Conservation (phyloP, 2,329 filamentous ascomycete species). For the Allantophomopsis lycopodina region DNA sequence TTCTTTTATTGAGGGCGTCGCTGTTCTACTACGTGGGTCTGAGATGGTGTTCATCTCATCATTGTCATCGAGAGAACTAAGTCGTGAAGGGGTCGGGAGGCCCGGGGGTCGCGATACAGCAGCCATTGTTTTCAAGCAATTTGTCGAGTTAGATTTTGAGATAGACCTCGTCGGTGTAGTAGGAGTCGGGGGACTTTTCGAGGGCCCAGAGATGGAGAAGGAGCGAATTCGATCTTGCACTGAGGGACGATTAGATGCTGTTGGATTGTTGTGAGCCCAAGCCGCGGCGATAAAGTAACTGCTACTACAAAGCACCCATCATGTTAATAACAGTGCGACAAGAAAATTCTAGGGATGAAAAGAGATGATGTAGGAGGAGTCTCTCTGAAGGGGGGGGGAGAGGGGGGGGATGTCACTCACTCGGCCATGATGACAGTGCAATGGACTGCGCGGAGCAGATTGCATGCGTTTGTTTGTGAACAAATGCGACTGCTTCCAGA, state of each 20-base stretch:
- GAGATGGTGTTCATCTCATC: slow-evolving; percentile 58
- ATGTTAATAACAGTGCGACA: too few relatives aligned
- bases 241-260: neutral
- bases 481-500: too few relatives aligned
- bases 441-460: too few relatives aligned
- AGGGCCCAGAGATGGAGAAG: slow-evolving; percentile 24
- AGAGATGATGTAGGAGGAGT: too few relatives aligned
- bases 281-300: too few relatives aligned
- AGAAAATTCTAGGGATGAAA: too few relatives aligned
- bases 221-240: slow-evolving; percentile 16
- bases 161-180: slow-evolving; percentile 19
- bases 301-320: too few relatives aligned
- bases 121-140: slow-evolving; percentile 24
- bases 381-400: too few relatives aligned
- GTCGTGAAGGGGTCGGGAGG: slow-evolving; percentile 9
- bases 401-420: too few relatives aligned
- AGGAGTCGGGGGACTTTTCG: slow-evolving; percentile 20
- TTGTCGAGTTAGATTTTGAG: slow-evolving; percentile 22
- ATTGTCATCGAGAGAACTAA: slow-evolving; percentile 29
- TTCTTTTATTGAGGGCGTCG: slow-evolving; percentile 27
- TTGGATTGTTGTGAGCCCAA: too few relatives aligned
- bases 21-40: slow-evolving; percentile 41
- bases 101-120: slow-evolving; percentile 11
- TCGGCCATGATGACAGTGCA: too few relatives aligned
- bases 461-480: too few relatives aligned